Base-by-base conservation (phyloP, 306 rosid species). In the Ceratonia siliqua region DNA sequence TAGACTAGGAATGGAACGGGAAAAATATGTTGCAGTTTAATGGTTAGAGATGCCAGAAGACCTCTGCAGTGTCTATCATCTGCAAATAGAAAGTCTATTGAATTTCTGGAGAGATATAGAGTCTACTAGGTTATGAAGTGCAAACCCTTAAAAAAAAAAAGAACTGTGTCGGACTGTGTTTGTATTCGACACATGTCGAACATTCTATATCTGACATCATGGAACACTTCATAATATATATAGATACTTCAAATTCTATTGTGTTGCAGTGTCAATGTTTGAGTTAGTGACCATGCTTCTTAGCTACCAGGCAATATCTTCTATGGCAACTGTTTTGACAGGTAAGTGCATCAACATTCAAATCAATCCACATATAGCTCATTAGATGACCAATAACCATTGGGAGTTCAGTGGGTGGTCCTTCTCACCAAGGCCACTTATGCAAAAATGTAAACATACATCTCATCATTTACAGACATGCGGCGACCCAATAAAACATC, bases 21-120 rank as follows among this genome's bases (percentile, higher is more conserved):
- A 32, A 5, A 70, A 66, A 56, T 36, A 49, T 41, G 57, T 25
- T 48, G 79, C 72, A 22, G 22, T 62, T 64, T 69, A n/a, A 3
- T 52, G 15, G 50, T 78, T 69, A 62, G 35, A 66, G 64, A 75
- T 15, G 56, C 15, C 77, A 75, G 8, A 39, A 17, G 48, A 50
- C 36, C 22, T 74, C 38, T 27, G 24, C 28, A 11, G 33, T 57
- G 49, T 57, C 32, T 25, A 35, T 33, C 39, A 71, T 63, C 25
- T 61, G 21, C 43, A 15, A 3, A 52, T 18, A 25, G 72, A 61
- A 61, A 61, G 18, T 46, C 52, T 6, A 17, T n/a, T 36, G 62
- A 25, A 6, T 39, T 62, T 55, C 52, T 63, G 13, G 49, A 35
- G 45, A 53, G 65, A 78, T 62, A 73, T 46, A 62, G 55, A 62